These are phyloP conservation scores for Yarrowia sp. DNA, from an alignment of 805 yeast species.

Conservation along the genomic window DNA sequence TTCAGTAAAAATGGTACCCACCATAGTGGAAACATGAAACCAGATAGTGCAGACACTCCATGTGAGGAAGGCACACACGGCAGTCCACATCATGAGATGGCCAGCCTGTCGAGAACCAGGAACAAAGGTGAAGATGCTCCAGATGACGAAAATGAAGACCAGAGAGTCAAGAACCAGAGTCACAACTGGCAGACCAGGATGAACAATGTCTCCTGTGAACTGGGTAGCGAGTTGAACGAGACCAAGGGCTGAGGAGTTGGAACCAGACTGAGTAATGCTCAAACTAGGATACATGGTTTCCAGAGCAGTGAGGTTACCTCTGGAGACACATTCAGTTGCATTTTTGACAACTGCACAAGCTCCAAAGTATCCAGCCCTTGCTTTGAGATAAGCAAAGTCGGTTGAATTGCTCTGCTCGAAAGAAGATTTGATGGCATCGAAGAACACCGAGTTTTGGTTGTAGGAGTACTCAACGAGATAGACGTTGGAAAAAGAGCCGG, in stretches of 20 bases:
- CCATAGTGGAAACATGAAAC: constrained; percentile 32
- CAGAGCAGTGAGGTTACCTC: constrained; percentile 4
- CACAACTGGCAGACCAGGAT: constrained; percentile 1
- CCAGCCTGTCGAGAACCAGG: background rate
- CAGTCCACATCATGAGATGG: constrained; percentile 2
- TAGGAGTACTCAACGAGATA: constrained; percentile 11
- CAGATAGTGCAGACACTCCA: constrained; percentile 34
- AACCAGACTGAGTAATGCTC: background rate
- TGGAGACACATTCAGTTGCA: background rate
- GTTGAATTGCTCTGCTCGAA: background rate
- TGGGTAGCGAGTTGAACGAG: constrained; percentile 14
- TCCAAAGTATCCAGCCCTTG: background rate
- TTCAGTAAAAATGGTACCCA: constrained; percentile 28
- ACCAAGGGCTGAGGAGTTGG: background rate
- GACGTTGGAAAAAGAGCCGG: background rate
- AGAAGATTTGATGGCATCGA: background rate
- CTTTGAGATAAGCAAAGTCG: background rate
- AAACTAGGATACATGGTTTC: constrained; percentile 3
- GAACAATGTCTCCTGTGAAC: constrained; percentile 10
- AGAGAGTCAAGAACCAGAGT: background rate
- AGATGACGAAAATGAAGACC: background rate
- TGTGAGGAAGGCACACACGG: constrained; percentile 27
- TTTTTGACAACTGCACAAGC: background rate
- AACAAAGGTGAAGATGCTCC: background rate
- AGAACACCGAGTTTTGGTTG: constrained; percentile 9